Base-by-base conservation (phyloP, 2,329 filamentous ascomycete genomes). In the Diplocarpon rosae region DNA sequence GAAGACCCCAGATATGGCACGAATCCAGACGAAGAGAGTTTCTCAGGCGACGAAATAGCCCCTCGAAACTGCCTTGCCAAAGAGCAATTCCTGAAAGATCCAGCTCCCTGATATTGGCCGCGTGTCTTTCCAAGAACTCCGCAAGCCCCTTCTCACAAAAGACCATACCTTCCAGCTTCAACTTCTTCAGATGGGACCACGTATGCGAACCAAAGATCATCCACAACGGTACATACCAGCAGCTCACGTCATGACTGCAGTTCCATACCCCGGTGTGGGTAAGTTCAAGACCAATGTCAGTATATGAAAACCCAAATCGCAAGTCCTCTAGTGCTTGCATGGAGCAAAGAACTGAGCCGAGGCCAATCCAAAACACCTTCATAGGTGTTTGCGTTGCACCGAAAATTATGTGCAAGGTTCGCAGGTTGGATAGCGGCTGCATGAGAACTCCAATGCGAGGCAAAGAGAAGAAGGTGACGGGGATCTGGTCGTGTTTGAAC, bases 151-250 rank as follows among this genome's bases (percentile, higher is more conserved):
- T 28, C 37, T 45, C 42, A 11, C 33, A 48, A 5, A 48, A n/a
- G 2, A 45, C 15, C 14, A 45, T 39, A 2, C 37, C 46, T 13
- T 45, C 46, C 4, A 48, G 16, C 8, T 38, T 38, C 2, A 48
- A 34, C 14, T 10, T 15, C 16, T 36, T 11, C 6, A 48, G 28
- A 10, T 38, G 12, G 5, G 12, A 15, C 41, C 37, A 45, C 14
- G 33, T 37, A 20, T 41, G 29, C 5, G 20, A 28, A 14, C 42
- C 28, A 7, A 24, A 7, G 20, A 24, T 24, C 20, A 24, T 24
- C 20, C 20, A 24, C 20, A 24, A 24, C 7, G 20, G 20, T 7
- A 24, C 20, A 24, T 24, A 24, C 20, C 20, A 24, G 20, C 7
- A 24, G 20, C 20, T 3, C 20, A 24, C 20, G 7, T 24, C 20